These are phyloP conservation scores for Cryptococcus sp. DNA, from an alignment of 1,284 basidiomycete genomes.

Conservation along the genomic window DNA sequence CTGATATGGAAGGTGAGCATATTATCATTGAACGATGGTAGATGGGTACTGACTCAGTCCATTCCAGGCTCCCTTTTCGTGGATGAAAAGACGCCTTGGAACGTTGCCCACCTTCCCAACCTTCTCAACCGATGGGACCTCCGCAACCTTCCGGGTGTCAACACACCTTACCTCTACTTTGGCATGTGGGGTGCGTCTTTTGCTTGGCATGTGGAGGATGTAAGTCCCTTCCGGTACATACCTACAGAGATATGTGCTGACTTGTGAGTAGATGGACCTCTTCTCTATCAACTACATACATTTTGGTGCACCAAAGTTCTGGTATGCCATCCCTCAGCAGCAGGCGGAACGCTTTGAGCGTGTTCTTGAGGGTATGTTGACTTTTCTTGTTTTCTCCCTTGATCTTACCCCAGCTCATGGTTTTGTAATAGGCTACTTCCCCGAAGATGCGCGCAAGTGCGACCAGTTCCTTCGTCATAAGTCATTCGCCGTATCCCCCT, in stretches of 20 bases:
- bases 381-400: not conserved
- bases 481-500: constrained; percentile 89
- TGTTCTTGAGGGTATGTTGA: constrained; percentile 67
- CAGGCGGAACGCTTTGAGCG: constrained; percentile 73
- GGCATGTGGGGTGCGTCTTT: constrained; percentile 99
- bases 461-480: constrained; percentile 96
- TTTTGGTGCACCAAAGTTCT: constrained; percentile 92
- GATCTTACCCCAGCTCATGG: not conserved
- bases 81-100: constrained; percentile 78
- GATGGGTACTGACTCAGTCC: too few species aligned
- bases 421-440: constrained; percentile 67
- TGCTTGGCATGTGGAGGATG: constrained; percentile 94
- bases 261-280: constrained; percentile 69
- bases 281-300: constrained; percentile 99
- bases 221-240: constrained; percentile 24
- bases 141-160: constrained; percentile 81
- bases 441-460: constrained; percentile 75
- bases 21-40: not conserved
- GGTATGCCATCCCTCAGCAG: constrained; percentile 92
- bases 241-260: not conserved
- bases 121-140: constrained; percentile 74
- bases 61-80: constrained; percentile 72
- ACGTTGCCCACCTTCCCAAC: constrained; percentile 86
- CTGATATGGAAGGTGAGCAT: constrained; percentile 75
- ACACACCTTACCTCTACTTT: constrained; percentile 96